Evolutionary conservation across 768 basidiomycete genomes (phyloP).

Genomic region (Lentinula guzmanii): DNA sequence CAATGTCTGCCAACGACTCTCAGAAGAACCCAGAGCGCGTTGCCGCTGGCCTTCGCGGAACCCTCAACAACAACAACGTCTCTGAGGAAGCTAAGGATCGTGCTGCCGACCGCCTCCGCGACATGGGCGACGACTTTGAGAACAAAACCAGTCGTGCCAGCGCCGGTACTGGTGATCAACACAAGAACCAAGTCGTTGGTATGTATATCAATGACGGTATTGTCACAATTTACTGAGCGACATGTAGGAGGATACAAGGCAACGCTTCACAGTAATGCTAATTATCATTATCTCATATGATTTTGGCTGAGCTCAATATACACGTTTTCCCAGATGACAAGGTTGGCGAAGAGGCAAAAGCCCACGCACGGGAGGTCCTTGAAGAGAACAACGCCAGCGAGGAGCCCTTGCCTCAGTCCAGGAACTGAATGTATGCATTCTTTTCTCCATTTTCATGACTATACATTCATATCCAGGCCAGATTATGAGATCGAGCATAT

Average conservation of each 20-base stretch:
- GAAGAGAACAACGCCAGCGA: background rate
- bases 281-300: background rate
- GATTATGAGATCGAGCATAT: too few relatives aligned
- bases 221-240: too few relatives aligned
- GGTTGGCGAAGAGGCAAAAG: background rate
- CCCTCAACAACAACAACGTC: slow-evolving; percentile 50
- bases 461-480: too few relatives aligned
- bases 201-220: background rate
- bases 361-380: background rate
- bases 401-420: background rate
- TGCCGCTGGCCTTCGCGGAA: slow-evolving; percentile 48
- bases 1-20: background rate
- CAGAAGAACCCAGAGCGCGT: slow-evolving; percentile 38
- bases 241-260: background rate
- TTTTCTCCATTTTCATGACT: too few relatives aligned
- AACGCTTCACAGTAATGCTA: background rate
- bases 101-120: slow-evolving; percentile 36
- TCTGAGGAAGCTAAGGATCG: slow-evolving; percentile 45
- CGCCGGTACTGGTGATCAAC: background rate
- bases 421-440: background rate
- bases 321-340: background rate
- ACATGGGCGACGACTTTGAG: slow-evolving; percentile 11
- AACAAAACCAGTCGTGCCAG: background rate
- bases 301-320: background rate
- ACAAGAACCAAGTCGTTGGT: background rate